Base-by-base conservation (phyloP, 768 basidiomycete genomes). In the Kwoniella sp. region DNA sequence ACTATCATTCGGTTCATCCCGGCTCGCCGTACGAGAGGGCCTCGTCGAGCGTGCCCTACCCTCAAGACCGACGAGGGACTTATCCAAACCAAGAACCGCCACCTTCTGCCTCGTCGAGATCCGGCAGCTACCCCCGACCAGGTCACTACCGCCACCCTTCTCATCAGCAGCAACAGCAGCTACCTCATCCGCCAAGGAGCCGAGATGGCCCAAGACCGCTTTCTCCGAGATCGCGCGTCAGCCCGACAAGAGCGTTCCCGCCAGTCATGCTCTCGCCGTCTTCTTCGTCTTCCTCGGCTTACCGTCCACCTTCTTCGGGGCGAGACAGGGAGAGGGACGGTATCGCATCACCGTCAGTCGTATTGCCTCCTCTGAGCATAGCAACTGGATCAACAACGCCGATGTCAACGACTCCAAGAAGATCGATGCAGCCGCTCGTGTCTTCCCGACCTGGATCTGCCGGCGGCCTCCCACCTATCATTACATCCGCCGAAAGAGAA, bases 401-500 rank as follows among this genome's bases (percentile, higher is more conserved):
- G n/a, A 54, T 17, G 15, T 54, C 26, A 17, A 17, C 29, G 20
- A 22, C 29, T 13, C n/a, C 28, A 37, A 37, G 34, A 13, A 5
- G 34, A 37, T 37, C 34, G 7, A 37, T 37, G 20, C 11, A 31
- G 17, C 38, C 58, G 5, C 25, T 60, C 15, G 13, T 15, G 15
- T 29, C 41, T 7, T 13, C 20, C 26, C 50, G 60, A 34, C 29
- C 29, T 37, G 52, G 60, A 20, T 48, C 37, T 25, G 45, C 58
- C 12, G 61, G 52, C 4, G 61, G 52, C 11, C 38, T 62, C 23
- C 61, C 61, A n/a, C 53, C 61, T 29, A 62, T 62, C 26, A 13
- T 62, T 4, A 25, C 54, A 2, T 28, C 48, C n/a, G 25, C 50
- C 9, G 50, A 25, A 15, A 47, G n/a, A n/a, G n/a, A n/a, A n/a